A percentile compares a stretch with the other conserved stretches of the same genome.
phyloP scores from a whole-genome alignment of 805 yeast species.

The Metschnikowia lachancei region DNA sequence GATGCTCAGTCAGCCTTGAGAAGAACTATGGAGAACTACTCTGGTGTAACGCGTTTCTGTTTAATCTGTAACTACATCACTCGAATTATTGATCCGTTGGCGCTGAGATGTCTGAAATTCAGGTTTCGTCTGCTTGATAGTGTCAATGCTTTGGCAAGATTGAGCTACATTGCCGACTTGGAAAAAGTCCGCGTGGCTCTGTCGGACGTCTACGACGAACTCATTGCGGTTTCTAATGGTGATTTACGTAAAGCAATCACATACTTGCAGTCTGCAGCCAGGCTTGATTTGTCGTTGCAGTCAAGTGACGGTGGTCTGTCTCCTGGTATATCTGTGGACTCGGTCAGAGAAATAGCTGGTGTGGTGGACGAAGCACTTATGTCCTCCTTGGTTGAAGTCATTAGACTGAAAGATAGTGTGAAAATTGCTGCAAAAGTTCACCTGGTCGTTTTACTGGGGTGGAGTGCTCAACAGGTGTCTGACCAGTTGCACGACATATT shows the following conservation, averaged over 20 bases:
- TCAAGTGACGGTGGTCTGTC: constrained; percentile 20
- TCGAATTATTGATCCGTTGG: constrained; percentile 92
- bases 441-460: constrained; percentile 60
- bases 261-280: constrained; percentile 53
- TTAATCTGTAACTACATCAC: constrained; percentile 95
- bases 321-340: constrained; percentile 40
- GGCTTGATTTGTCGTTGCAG: constrained; percentile 14
- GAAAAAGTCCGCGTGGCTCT: constrained; percentile 30
- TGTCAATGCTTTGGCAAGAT: constrained; percentile 64
- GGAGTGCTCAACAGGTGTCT: constrained; percentile 72
- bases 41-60: constrained; percentile 87
- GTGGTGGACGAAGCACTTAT: constrained; percentile 56
- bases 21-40: constrained; percentile 89
- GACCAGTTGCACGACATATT: constrained; percentile 70
- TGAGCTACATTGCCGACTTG: constrained; percentile 54
- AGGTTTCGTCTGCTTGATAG: constrained; percentile 79
- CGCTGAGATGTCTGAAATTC: constrained; percentile 94
- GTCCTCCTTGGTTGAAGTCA: constrained; percentile 36
- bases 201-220: constrained; percentile 58
- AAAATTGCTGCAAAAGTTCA: constrained; percentile 45
- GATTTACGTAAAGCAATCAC: constrained; percentile 94
- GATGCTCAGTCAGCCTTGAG: constrained; percentile 96
- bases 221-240: constrained; percentile 76
- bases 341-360: constrained; percentile 74
- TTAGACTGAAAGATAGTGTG: constrained; percentile 26